Evolutionary conservation across 768 basidiomycete species (phyloP), one percentile per base, ranked within the genome.

Genomic region (Pleurotus cornucopiae): DNA sequence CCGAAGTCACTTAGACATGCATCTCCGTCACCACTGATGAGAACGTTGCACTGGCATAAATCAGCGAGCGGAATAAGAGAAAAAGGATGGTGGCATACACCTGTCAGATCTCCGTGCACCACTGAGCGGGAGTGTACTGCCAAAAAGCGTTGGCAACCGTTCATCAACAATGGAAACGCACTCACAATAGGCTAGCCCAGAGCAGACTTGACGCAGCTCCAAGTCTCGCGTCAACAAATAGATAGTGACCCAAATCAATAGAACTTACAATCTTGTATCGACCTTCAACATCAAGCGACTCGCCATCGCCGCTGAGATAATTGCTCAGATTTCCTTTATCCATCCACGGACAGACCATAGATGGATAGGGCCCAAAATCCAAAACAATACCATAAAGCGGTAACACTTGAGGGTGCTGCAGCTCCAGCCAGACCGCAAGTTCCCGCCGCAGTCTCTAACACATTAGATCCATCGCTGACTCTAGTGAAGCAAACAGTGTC

Each of bases 1-100:
- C 74, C 73, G 20, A 73, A 74, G 61, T 74, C 75, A 16, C 66
- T 66, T 7, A 75, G 63, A 46, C 64, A 66, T 0, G 69, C 70
- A 34, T 63, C 65, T 20, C 64, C 63, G 3, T 66, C 60, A 5
- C 66, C 61, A 52, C 72, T 64, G 49, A 75, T 68, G 18, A 76
- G 63, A 6, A 76, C 59, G 56, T 76, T 74, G 2, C 62, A 66
- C 74, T 73, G 45, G 6, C 44, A 34, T 34, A 7, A 37, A 6
- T 14, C 18, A 13, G 2, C n/a, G 3, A 6, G 14, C n/a, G 21
- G n/a, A 2, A 13, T 1, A 37, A 16, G 7, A 48, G 7, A 46
- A n/a, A 3, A 30, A 57, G 14, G 58, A 34, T 45, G 13, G 41
- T 38, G 6, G 57, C 55, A 47, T 55, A 70, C 71, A 18, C 66